Conservation (phyloP, 257 asterid genomes). For the Petrea volubilis region DNA sequence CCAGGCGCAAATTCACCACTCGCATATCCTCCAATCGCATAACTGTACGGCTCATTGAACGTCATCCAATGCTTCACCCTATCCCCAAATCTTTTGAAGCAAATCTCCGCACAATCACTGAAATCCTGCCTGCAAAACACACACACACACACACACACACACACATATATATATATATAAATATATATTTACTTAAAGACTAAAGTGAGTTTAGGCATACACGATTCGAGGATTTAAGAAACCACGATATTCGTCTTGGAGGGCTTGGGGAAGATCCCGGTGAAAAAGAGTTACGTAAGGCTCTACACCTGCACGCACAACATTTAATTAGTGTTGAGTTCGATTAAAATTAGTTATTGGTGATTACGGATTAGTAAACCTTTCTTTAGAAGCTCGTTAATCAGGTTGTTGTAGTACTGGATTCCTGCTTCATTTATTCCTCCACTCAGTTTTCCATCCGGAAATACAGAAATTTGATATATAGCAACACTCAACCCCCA, state of each 20-base stretch:
- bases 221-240: conserved; percentile 31
- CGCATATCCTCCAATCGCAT: not conserved
- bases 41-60: conserved; percentile 31
- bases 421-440: conserved; percentile 26
- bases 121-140: conserved; percentile 14
- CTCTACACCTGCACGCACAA: conserved; percentile 15
- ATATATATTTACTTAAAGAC: too few species aligned
- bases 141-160: too few species aligned
- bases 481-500: too few species aligned
- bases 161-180: too few species aligned
- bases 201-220: conserved; percentile 22
- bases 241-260: conserved; percentile 38
- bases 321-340: not conserved
- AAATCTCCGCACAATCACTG: conserved; percentile 23
- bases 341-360: too few species aligned
- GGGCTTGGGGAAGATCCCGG: conserved; percentile 45
- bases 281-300: conserved; percentile 41
- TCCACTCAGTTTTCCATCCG: conserved; percentile 25
- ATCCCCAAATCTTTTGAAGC: conserved; percentile 33
- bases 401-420: conserved; percentile 21
- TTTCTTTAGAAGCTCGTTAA: conserved; percentile 13
- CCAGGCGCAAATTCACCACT: conserved; percentile 25
- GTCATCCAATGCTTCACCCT: conserved; percentile 37
- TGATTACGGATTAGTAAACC: conserved; percentile 12
- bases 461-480: not conserved